Evolutionary conservation across 2,329 filamentous ascomycete genomes (phyloP), one percentile per base, ranked within the genome.

Genomic region (Ciborinia camelliae): DNA sequence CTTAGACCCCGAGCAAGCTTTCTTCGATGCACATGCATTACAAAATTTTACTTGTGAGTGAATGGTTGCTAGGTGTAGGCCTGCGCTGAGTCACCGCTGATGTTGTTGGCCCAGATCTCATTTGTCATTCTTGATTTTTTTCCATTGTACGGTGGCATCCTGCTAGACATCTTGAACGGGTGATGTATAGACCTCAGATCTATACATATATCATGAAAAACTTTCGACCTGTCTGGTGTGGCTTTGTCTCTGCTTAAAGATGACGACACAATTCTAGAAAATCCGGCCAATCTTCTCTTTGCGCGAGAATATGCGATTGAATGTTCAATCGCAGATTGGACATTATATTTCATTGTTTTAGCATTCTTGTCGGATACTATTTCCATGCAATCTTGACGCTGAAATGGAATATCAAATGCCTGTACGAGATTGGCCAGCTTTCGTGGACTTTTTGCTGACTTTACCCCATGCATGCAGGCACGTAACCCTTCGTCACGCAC

Each of bases 121-220:
- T 47, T 47, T 59, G 54, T 32, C n/a, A 7, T 47, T 59, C 14
- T 47, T 47, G 30, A 58, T 18, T 45, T 32, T 23, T 9, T 12
- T n/a, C n/a, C n/a, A 47, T 58, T 32, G 43, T 47, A 59, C n/a
- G n/a, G n/a, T n/a, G n/a, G 55, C 41, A 58, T 58, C 41, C 41
- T 35, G 28, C 39, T 35, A 35, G 50, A 35, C 20, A 4, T 52
- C 50, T 35, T 12, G 20, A 23, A 45, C 28, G 47, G 35, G 10
- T 18, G 30, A 35, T 35, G 28, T 59, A 23, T 23, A 48, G 28
- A 47, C 14, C 20, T 12, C 41, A 35, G 55, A 26, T 58, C 55
- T 47, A 58, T 58, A 20, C 8, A 58, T 35, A 47, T 14, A 10
- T n/a, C 28, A 20, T 35, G 41, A 20, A 47, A n/a, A 58, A 26